Evolutionary conservation across 2,329 filamentous ascomycete species (phyloP).

Genomic region (Beauveria scarabaeidicola): DNA sequence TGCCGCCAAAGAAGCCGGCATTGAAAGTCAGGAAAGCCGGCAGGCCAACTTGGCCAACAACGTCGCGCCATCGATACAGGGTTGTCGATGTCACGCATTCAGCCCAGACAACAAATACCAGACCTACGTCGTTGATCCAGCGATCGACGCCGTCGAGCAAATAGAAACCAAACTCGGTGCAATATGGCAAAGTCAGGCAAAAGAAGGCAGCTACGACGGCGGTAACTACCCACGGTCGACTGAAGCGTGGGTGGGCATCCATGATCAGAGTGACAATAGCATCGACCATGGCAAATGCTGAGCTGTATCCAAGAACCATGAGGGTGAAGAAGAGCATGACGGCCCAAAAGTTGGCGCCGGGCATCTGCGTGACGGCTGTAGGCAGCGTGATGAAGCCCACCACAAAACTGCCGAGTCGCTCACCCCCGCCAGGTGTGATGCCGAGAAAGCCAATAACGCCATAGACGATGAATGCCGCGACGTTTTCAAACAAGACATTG

Average conservation of each 20-base stretch:
- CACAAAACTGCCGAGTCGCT: conserved; percentile 43
- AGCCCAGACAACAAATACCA: conserved; percentile 47
- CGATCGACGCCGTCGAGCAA: conserved; percentile 45
- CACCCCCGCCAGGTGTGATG: conserved; percentile 27
- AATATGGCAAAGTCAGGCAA: conserved; percentile 46
- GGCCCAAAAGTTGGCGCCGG: conserved; percentile 49
- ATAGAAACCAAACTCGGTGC: conserved; percentile 49
- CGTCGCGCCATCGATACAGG: conserved; percentile 42
- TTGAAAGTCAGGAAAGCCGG: conserved; percentile 38
- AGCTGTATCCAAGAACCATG: conserved; percentile 49
- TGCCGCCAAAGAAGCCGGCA: conserved; percentile 43
- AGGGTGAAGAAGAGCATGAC: conserved; percentile 51
- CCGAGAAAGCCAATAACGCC: conserved; percentile 44
- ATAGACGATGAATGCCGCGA: conserved; percentile 40
- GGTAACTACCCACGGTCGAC: conserved; percentile 41
- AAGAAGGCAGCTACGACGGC: conserved; percentile 40
- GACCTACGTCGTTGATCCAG: conserved; percentile 46
- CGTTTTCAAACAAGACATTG: conserved; percentile 49
- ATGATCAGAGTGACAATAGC: conserved; percentile 45
- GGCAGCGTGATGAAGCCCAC: conserved; percentile 52
- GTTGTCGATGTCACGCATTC: conserved; percentile 44
- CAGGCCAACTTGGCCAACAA: conserved; percentile 35
- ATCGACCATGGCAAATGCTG: conserved; percentile 52
- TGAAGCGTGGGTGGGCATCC: conserved; percentile 40
- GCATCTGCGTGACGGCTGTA: conserved; percentile 47